Evolutionary conservation across 768 basidiomycete genomes (phyloP).

Genomic region (Termitomyces heimii): DNA sequence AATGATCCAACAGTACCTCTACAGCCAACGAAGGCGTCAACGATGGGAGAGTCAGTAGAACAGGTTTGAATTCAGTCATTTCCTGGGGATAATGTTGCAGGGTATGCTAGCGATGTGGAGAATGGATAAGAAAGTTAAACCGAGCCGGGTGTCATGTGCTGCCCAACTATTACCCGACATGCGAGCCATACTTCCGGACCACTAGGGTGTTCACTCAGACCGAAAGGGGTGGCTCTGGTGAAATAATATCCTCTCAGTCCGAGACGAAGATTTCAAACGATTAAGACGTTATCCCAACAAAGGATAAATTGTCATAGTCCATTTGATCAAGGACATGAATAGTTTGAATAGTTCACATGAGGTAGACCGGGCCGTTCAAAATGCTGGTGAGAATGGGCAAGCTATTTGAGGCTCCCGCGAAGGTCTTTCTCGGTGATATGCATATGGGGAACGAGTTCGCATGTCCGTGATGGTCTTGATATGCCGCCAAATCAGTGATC

Average conservation of each 20-base stretch:
- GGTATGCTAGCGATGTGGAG: background rate
- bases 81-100: background rate
- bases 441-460: background rate
- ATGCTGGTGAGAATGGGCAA: background rate
- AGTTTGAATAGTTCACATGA: background rate
- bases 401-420: background rate
- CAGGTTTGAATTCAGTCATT: constrained; percentile 46
- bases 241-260: background rate
- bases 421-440: background rate
- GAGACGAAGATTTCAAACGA: background rate
- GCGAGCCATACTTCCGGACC: background rate
- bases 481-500: background rate
- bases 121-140: background rate
- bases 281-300: background rate
- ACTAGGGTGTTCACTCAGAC: background rate
- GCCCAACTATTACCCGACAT: constrained; percentile 11
- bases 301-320: too few species aligned
- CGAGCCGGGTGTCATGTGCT: background rate
- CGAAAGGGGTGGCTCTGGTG: background rate
- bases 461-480: background rate
- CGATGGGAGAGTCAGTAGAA: constrained; percentile 48
- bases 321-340: background rate
- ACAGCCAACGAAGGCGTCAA: constrained; percentile 53
- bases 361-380: too few species aligned
- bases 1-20: constrained; percentile 35